Percentiles rank a stretch among this genome's conserved stretches.
phyloP scores from a whole-genome alignment of 2,329 filamentous ascomycete species.

The Aspergillus floridensis region DNA sequence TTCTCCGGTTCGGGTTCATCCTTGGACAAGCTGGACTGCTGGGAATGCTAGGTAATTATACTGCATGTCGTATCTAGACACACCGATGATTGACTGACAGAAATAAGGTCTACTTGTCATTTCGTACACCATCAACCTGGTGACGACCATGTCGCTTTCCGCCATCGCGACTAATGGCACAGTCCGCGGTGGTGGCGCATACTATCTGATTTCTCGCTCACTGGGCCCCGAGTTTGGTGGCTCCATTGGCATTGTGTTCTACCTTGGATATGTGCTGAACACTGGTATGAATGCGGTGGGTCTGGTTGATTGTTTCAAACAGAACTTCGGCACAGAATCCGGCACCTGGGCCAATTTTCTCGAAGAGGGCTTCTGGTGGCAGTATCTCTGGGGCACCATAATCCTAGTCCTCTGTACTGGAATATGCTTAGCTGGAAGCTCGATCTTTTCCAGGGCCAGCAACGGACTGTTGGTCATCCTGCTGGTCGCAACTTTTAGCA shows the following conservation, averaged over 20 bases:
- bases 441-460: slow-evolving; percentile 76
- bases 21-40: slow-evolving; percentile 75
- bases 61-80: background rate
- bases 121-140: slow-evolving; percentile 77
- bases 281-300: slow-evolving; percentile 85
- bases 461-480: slow-evolving; percentile 72
- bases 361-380: slow-evolving; percentile 70
- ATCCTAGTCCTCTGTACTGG: slow-evolving; percentile 69
- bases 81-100: background rate
- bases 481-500: slow-evolving; percentile 71
- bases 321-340: slow-evolving; percentile 64
- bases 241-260: slow-evolving; percentile 83
- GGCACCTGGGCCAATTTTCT: slow-evolving; percentile 61
- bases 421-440: slow-evolving; percentile 76
- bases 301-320: slow-evolving; percentile 74
- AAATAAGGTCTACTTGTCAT: slow-evolving; percentile 64
- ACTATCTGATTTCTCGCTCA: slow-evolving; percentile 83
- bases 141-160: slow-evolving; percentile 81
- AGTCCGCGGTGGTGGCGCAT: slow-evolving; percentile 81
- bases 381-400: slow-evolving; percentile 71
- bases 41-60: slow-evolving; percentile 67
- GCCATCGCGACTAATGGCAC: slow-evolving; percentile 89
- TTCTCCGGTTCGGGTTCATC: slow-evolving; percentile 81
- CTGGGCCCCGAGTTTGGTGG: slow-evolving; percentile 86
- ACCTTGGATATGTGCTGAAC: slow-evolving; percentile 84